Conservation (phyloP, 495 filamentous ascomycete genomes). For the Aspergillus haitiensis region DNA sequence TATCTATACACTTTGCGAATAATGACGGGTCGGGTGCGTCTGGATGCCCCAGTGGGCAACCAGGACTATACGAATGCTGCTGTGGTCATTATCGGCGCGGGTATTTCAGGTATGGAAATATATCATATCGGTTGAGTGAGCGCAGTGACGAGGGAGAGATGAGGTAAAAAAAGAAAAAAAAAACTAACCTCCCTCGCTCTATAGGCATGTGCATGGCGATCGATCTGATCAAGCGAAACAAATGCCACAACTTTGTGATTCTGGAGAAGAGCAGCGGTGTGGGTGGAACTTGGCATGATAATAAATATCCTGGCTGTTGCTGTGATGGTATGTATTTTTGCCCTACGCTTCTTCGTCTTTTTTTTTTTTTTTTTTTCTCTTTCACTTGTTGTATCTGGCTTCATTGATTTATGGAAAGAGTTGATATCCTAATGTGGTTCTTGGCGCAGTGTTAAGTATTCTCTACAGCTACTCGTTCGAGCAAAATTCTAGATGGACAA, state of each 20-base stretch:
- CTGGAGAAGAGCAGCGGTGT: constrained; percentile 53
- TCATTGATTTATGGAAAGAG: too few relatives aligned
- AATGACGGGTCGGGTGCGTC: constrained; percentile 6
- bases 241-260: constrained; percentile 56
- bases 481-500: constrained; percentile 62
- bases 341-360: neutral
- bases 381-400: neutral
- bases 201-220: constrained; percentile 58
- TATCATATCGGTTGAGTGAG: neutral
- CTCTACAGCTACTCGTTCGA: constrained; percentile 69
- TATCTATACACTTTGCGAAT: neutral
- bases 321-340: constrained; percentile 44
- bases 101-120: constrained; percentile 6
- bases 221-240: constrained; percentile 53
- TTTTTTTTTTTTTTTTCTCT: neutral
- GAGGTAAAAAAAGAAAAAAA: neutral
- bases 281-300: constrained; percentile 59
- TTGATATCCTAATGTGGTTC: constrained; percentile 11
- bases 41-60: constrained; percentile 5
- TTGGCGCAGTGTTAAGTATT: constrained; percentile 40
- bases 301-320: constrained; percentile 55
- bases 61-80: constrained; percentile 12
- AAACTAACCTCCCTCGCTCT: neutral
- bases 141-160: neutral
- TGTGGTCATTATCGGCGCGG: constrained; percentile 16